Percentiles rank a stretch among this genome's conserved stretches.
phyloP scores from a whole-genome alignment of 306 rosid species.

The Lupinus albus region DNA sequence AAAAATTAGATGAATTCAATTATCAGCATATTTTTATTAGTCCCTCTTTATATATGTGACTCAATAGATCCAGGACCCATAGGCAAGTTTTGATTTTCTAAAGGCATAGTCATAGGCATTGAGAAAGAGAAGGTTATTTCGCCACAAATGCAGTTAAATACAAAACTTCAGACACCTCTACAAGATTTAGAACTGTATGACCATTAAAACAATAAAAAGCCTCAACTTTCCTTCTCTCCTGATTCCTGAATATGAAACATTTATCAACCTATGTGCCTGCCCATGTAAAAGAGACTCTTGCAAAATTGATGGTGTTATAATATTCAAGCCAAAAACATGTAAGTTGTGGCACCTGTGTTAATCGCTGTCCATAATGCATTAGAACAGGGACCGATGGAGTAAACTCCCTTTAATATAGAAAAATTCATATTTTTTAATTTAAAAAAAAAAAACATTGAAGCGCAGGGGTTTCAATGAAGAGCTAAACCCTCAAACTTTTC shows the following conservation, averaged over 20 bases:
- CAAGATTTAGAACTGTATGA: constrained; percentile 3
- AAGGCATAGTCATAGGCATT: not conserved
- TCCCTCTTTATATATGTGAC: not conserved
- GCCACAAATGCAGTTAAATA: not conserved
- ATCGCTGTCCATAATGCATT: not conserved
- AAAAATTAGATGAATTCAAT: not conserved
- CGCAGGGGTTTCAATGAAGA: not conserved
- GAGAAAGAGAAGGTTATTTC: not conserved
- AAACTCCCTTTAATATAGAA: constrained; percentile 12
- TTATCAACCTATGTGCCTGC: not conserved
- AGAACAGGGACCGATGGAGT: constrained; percentile 4
- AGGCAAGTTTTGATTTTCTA: not conserved
- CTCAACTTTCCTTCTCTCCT: constrained; percentile 9
- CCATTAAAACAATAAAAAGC: constrained; percentile 1
- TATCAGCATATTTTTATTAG: constrained; percentile 14
- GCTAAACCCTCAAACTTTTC: constrained; percentile 14
- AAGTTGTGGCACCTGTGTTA: too few relatives aligned
- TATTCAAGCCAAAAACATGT: constrained; percentile 4
- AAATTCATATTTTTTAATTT: too few relatives aligned
- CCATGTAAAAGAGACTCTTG: constrained; percentile 20
- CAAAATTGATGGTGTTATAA: not conserved
- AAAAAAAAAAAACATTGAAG: not conserved
- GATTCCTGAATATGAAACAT: not conserved
- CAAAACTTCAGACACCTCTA: not conserved
- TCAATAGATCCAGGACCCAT: not conserved